Percentiles rank a stretch among this genome's conserved stretches.
These are phyloP conservation scores for Radiomyces spectabilis DNA, from an alignment of 192 early-diverging fungal genomes.

Conservation along the genomic window DNA sequence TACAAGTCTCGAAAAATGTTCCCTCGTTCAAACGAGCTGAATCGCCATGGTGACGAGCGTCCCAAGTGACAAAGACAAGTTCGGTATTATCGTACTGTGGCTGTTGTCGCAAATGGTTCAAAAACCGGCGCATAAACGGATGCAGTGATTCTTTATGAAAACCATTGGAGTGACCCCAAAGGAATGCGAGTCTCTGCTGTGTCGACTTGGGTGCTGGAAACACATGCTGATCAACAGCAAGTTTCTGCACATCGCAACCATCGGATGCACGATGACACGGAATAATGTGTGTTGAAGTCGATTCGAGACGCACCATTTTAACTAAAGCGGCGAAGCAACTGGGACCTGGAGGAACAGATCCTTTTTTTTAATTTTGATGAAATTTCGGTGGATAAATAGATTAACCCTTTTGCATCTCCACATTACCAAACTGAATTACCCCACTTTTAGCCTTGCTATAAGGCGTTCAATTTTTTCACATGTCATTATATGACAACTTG, in stretches of 20 bases:
- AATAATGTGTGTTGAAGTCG: slow-evolving; percentile 6
- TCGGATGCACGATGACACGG: neutral
- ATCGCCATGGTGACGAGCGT: slow-evolving; percentile 51
- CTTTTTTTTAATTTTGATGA: too few species aligned
- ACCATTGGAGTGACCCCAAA: slow-evolving; percentile 53
- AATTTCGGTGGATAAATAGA: too few species aligned
- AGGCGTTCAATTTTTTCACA: too few species aligned
- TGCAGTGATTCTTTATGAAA: slow-evolving; percentile 53
- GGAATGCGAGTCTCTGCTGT: slow-evolving; percentile 15
- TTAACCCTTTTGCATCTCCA: too few species aligned
- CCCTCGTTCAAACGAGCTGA: slow-evolving; percentile 44
- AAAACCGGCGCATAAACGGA: slow-evolving; percentile 34
- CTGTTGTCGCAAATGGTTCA: slow-evolving; percentile 8
- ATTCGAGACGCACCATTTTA: slow-evolving; percentile 10
- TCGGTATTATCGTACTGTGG: slow-evolving; percentile 2
- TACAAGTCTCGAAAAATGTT: slow-evolving; percentile 27
- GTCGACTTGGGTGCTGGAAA: neutral
- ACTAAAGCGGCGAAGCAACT: too few species aligned
- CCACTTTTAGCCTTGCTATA: too few species aligned
- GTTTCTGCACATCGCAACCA: slow-evolving; percentile 3
- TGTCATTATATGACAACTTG: too few species aligned
- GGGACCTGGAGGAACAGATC: too few species aligned
- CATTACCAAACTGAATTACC: too few species aligned
- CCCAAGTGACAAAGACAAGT: slow-evolving; percentile 40
- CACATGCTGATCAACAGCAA: slow-evolving; percentile 13